Evolutionary conservation across 345 rosid genomes (phyloP).

Genomic region (Turritis glabra): DNA sequence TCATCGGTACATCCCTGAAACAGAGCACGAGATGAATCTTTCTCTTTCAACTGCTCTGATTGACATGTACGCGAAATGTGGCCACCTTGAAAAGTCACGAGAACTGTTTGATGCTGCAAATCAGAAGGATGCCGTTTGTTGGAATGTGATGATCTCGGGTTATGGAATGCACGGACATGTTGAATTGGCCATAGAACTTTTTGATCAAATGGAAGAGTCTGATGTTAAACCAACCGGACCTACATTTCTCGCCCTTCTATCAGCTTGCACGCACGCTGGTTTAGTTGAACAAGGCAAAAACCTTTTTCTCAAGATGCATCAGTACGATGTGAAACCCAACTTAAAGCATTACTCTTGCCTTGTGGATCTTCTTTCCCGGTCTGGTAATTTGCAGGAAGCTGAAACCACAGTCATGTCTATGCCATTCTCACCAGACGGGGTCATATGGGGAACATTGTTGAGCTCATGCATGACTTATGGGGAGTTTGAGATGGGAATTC

Average conservation of each 20-base stretch:
- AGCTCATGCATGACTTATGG: constrained; percentile 55
- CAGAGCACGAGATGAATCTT: constrained; percentile 46
- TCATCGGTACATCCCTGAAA: constrained; percentile 52
- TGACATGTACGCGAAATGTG: constrained; percentile 78
- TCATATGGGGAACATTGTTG: constrained; percentile 66
- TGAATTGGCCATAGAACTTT: constrained; percentile 50
- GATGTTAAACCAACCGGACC: constrained; percentile 52
- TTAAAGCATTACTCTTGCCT: constrained; percentile 73
- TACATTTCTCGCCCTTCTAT: constrained; percentile 67
- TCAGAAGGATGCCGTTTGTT: constrained; percentile 55
- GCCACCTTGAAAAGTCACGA: constrained; percentile 55
- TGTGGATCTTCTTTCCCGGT: constrained; percentile 68
- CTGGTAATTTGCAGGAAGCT: constrained; percentile 63
- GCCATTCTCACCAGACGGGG: constrained; percentile 66
- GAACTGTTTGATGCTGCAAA: constrained; percentile 50
- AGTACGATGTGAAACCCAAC: constrained; percentile 49
- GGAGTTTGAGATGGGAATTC: constrained; percentile 55
- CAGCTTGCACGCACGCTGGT: constrained; percentile 66
- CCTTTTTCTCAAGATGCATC: constrained; percentile 49
- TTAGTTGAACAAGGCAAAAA: constrained; percentile 61
- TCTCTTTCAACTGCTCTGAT: constrained; percentile 62
- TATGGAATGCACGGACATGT: constrained; percentile 68
- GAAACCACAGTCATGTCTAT: constrained; percentile 58
- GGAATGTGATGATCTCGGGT: constrained; percentile 75
- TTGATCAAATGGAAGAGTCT: constrained; percentile 58